phyloP scores from a whole-genome alignment of 768 basidiomycete species.

The Paxillus involutus region DNA sequence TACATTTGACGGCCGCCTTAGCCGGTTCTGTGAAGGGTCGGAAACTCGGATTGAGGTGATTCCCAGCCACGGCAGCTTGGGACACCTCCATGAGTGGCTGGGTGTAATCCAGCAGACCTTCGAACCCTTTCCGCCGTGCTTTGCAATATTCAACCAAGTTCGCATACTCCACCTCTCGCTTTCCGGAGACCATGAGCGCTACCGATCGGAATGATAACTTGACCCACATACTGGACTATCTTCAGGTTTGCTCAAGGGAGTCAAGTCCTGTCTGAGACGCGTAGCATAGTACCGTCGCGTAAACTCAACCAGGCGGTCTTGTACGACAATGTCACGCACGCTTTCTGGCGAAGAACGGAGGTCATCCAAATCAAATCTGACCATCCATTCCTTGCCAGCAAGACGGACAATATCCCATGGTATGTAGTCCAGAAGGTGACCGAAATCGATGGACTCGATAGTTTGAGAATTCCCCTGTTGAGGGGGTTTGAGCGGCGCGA shows the following conservation, averaged over 20 bases:
- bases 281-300: conserved; percentile 66
- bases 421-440: conserved; percentile 44
- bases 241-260: conserved; percentile 66
- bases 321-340: conserved; percentile 64
- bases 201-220: not conserved
- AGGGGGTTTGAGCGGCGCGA: conserved; percentile 55
- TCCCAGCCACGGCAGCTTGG: conserved; percentile 48
- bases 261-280: conserved; percentile 62
- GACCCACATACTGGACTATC: conserved; percentile 58
- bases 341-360: conserved; percentile 30
- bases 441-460: conserved; percentile 16
- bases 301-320: conserved; percentile 76
- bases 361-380: conserved; percentile 44
- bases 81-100: conserved; percentile 76
- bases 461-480: conserved; percentile 27
- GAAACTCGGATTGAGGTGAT: conserved; percentile 59
- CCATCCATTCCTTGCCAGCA: conserved; percentile 53
- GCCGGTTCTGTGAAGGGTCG: conserved; percentile 36
- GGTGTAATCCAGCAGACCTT: conserved; percentile 55
- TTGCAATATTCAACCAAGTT: conserved; percentile 70
- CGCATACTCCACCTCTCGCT: conserved; percentile 63
- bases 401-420: conserved; percentile 62
- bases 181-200: conserved; percentile 7
- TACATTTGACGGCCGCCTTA: conserved; percentile 60
- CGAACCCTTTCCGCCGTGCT: conserved; percentile 58